Conservation (phyloP, 192 early-diverging fungal species). For the Phycomyces nitens region DNA sequence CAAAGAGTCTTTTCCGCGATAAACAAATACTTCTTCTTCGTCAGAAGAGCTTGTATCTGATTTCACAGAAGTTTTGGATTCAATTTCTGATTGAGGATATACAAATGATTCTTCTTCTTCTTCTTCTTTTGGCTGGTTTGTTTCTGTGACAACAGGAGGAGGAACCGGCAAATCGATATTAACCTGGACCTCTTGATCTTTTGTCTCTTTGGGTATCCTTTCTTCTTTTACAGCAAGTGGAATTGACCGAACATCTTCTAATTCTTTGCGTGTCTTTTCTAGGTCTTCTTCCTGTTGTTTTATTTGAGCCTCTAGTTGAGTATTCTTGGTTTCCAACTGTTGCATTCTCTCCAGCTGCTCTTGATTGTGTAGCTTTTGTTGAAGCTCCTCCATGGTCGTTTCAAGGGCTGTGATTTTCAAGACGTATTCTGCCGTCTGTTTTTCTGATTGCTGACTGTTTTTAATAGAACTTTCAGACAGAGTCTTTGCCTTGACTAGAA, state of each 20-base stretch:
- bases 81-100: conserved; percentile 17
- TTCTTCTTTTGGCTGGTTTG: conserved; percentile 14
- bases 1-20: conserved; percentile 7
- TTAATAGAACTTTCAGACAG: background rate
- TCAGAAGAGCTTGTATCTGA: background rate
- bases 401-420: conserved; percentile 2
- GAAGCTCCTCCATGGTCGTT: conserved; percentile 3
- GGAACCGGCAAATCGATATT: background rate
- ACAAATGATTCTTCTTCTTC: conserved; percentile 29
- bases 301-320: conserved; percentile 15
- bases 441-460: background rate
- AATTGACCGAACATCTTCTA: no score
- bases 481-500: background rate
- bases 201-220: background rate
- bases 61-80: background rate
- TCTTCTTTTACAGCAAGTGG: no score
- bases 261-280: no score
- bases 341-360: conserved; percentile 13
- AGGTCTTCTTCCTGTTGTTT: background rate
- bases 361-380: conserved; percentile 4
- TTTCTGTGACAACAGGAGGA: background rate
- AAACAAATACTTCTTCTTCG: conserved; percentile 33
- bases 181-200: background rate
- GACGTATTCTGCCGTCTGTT: conserved; percentile 3
- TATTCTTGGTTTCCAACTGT: conserved; percentile 17